Evolutionary conservation across 2,329 filamentous ascomycete genomes (phyloP), one percentile per base, ranked within the genome.

Genomic region (Curvularia spicifera): DNA sequence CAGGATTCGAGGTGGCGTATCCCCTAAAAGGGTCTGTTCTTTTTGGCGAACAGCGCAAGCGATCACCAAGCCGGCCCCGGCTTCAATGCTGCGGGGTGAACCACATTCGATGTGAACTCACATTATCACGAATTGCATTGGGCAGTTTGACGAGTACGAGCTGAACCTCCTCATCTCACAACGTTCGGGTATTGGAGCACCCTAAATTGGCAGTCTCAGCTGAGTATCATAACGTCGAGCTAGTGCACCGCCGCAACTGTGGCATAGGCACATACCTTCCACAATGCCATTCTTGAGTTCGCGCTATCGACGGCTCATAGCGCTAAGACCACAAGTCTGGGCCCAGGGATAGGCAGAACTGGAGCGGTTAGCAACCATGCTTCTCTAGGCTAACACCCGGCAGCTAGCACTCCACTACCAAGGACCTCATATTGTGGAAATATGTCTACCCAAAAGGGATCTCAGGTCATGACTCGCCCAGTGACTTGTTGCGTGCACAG

Each of bases 241-340:
- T 12, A 43, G 22, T 33, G 18, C 39, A 51, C 29, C 18, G 15
- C 31, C n/a, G 9, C 9, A 18, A 13, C 20, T 24, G 28, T 10
- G 29, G 29, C 56, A 29, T 42, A 37, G 35, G 46, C 46, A 33
- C 37, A 53, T 54, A 33, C 46, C 26, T 18, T 44, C 33, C 45
- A 33, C 45, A 40, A 46, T 53, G 51, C 31, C 45, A 43, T 37
- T 60, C 46, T 37, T 44, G 26, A 50, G 40, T 53, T 49, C 43
- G 52, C 60, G 35, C 53, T 60, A 63, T 63, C 47, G 60, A 57
- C 37, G 50, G 57, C 53, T 53, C 39, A 29, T 18, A 40, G 46
- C 51, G 51, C 51, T 29, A 44, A 33, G 37, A 20, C 47, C 49
- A 31, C 35, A 35, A 48, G 57, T 51, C 60, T 60, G 56, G 57